A percentile compares a stretch with the other conserved stretches of the same genome.
These are phyloP conservation scores for Drechslerella coelobrocha DNA, from an alignment of 2,329 filamentous ascomycete genomes.

Conservation along the genomic window DNA sequence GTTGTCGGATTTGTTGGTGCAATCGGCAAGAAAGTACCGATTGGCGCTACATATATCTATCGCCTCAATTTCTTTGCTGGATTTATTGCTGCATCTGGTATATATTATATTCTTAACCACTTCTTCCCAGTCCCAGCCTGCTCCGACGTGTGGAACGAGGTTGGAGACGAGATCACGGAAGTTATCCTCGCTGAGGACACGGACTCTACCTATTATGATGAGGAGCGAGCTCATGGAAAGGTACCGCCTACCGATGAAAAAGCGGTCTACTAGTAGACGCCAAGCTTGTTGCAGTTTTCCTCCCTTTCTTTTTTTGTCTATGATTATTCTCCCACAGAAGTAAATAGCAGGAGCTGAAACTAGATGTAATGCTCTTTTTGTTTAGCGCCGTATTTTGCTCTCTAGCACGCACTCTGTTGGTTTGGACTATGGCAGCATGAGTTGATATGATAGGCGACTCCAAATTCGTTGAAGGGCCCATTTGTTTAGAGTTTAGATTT, in stretches of 20 bases:
- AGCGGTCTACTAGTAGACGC: slow-evolving; percentile 39
- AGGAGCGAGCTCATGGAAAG: slow-evolving; percentile 45
- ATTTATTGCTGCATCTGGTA: slow-evolving; percentile 70
- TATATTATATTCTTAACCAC: slow-evolving; percentile 75
- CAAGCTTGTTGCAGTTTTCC: not conserved
- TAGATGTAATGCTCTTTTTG: slow-evolving; percentile 26
- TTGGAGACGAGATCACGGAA: slow-evolving; percentile 67
- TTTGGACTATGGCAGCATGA: slow-evolving; percentile 42
- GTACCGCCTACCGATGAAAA: slow-evolving; percentile 45
- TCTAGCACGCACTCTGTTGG: slow-evolving; percentile 24
- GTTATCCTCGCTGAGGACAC: slow-evolving; percentile 53
- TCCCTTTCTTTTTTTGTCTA: slow-evolving; percentile 1
- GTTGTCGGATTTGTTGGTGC: slow-evolving; percentile 89
- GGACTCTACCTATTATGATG: slow-evolving; percentile 52
- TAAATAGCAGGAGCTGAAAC: slow-evolving; percentile 19
- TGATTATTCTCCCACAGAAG: slow-evolving; percentile 7
- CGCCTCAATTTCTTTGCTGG: slow-evolving; percentile 89
- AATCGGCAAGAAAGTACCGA: slow-evolving; percentile 73
- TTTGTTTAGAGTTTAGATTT: not conserved
- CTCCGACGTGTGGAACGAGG: slow-evolving; percentile 78
- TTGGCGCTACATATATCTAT: slow-evolving; percentile 83
- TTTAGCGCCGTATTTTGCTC: slow-evolving; percentile 39
- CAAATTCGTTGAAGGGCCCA: not conserved
- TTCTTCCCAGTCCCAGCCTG: slow-evolving; percentile 75
- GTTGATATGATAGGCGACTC: slow-evolving; percentile 8